A percentile compares a stretch with the other conserved stretches of the same genome.
Conservation (phyloP, 202 grass and related monocot species). For the Schoenoplectus triqueter region DNA sequence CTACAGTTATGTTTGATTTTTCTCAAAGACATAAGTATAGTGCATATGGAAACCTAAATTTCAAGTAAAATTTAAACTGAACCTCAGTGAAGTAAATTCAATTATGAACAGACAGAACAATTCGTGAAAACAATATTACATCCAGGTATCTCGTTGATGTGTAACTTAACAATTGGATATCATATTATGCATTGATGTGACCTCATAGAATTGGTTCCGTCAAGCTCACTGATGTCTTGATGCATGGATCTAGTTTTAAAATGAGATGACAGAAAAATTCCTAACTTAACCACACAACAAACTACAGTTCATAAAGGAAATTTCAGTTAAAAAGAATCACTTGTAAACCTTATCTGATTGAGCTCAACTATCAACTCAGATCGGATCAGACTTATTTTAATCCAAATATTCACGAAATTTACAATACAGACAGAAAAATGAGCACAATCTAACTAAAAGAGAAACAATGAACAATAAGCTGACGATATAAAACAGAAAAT, state of each 20-base stretch:
- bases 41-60: background rate
- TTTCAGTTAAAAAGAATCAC: background rate
- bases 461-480: background rate
- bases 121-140: background rate
- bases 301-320: background rate
- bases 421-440: background rate
- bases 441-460: background rate
- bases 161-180: background rate
- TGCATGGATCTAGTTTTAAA: background rate
- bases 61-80: background rate
- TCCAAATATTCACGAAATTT: conserved; percentile 16
- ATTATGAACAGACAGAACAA: conserved; percentile 1
- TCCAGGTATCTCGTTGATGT: background rate
- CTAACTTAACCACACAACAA: background rate
- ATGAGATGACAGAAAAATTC: background rate
- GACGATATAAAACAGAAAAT: background rate
- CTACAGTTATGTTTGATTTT: conserved; percentile 11
- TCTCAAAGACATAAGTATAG: background rate
- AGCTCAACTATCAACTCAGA: conserved; percentile 23
- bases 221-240: background rate
- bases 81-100: background rate
- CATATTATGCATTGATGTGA: background rate
- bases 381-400: background rate
- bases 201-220: background rate
- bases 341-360: background rate